Evolutionary conservation across 2,329 filamentous ascomycete genomes (phyloP).

Genomic region (Ceratocystis albifundus): DNA sequence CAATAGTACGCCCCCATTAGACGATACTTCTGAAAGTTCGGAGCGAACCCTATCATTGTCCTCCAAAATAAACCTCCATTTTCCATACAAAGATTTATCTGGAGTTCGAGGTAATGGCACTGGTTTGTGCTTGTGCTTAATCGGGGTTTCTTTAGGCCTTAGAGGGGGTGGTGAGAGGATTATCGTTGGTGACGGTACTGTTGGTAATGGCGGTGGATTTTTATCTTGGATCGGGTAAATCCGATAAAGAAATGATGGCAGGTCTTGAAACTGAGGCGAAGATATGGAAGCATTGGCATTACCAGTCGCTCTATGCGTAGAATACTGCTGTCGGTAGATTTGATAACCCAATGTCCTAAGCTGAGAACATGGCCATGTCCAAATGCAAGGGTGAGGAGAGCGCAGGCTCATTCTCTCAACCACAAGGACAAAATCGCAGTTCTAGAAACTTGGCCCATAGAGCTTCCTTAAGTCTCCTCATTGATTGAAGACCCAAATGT

Average conservation of each 20-base stretch:
- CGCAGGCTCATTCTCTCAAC: slow-evolving; percentile 20
- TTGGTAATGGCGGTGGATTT: neutral
- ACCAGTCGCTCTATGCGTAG: neutral
- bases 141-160: neutral
- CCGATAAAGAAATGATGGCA: neutral
- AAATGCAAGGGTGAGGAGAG: slow-evolving; percentile 13
- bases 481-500: neutral
- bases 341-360: neutral
- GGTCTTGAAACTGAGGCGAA: neutral
- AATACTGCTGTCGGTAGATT: slow-evolving; percentile 1
- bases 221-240: neutral
- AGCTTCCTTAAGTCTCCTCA: neutral
- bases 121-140: neutral
- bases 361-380: slow-evolving; percentile 17
- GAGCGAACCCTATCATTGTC: slow-evolving; percentile 17
- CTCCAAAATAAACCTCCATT: slow-evolving; percentile 19
- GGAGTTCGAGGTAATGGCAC: slow-evolving; percentile 5
- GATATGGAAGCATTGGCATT: neutral
- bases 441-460: slow-evolving; percentile 12
- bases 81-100: slow-evolving; percentile 17
- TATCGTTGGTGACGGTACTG: neutral
- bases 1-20: slow-evolving; percentile 2
- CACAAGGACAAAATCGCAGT: slow-evolving; percentile 11
- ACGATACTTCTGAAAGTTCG: slow-evolving; percentile 8
- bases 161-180: neutral